A percentile compares a stretch with the other conserved stretches of the same genome.
Evolutionary conservation across 495 filamentous ascomycete species (phyloP).

Genomic region (Penicillium longicatenatum): DNA sequence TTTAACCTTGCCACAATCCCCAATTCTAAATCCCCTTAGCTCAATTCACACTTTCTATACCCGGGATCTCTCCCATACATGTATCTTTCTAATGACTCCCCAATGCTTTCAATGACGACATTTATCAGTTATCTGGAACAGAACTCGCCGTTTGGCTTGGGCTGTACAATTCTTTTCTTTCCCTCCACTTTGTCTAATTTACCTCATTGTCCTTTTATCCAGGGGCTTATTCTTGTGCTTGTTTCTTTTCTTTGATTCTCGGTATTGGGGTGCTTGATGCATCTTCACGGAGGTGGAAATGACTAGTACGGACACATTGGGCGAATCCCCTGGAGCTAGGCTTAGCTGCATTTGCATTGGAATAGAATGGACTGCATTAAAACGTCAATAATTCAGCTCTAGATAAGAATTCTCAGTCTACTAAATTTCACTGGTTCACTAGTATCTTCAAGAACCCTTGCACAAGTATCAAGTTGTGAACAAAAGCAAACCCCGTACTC

Average conservation of each 20-base stretch:
- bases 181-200: not conserved
- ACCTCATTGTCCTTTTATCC: not conserved
- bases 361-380: conserved; percentile 12
- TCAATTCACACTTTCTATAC: not conserved
- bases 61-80: conserved; percentile 6
- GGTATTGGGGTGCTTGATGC: not conserved
- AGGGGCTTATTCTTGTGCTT: not conserved
- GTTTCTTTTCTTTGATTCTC: not conserved
- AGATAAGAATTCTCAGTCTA: not conserved
- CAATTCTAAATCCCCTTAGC: not conserved
- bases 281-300: conserved; percentile 7
- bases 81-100: conserved; percentile 23
- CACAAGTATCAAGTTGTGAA: not conserved
- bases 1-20: conserved; percentile 5
- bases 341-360: conserved; percentile 15
- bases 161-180: conserved; percentile 17
- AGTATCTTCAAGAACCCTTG: no score
- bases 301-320: conserved; percentile 9
- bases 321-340: conserved; percentile 14
- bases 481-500: no score
- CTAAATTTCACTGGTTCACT: no score
- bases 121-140: not conserved
- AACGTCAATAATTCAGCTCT: not conserved
- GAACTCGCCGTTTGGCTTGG: conserved; percentile 6
- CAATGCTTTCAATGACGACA: conserved; percentile 13